Evolutionary conservation across 306 rosid genomes (phyloP).

Genomic region (Rosa chinensis): DNA sequence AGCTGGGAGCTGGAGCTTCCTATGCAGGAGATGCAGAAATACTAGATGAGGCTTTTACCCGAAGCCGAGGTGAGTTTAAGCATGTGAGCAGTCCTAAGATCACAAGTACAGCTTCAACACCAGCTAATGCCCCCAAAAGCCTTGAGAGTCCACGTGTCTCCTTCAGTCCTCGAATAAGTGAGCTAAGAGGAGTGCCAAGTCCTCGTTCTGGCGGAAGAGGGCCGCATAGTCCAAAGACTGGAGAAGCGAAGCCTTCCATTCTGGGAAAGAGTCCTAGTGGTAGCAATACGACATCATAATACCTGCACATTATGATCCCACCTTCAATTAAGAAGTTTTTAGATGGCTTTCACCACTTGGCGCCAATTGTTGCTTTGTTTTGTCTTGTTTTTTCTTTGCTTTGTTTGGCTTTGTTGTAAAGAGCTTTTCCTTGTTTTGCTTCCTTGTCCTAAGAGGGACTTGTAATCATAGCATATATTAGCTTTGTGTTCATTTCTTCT

Average conservation of each 20-base stretch:
- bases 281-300: constrained; percentile 28
- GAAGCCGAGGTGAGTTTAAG: constrained; percentile 96
- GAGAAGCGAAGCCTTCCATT: constrained; percentile 48
- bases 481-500: not conserved
- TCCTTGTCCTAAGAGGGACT: constrained; percentile 5
- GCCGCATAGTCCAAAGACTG: constrained; percentile 51
- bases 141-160: constrained; percentile 54
- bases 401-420: constrained; percentile 40
- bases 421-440: constrained; percentile 26
- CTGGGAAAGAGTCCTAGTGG: constrained; percentile 72
- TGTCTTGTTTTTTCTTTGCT: constrained; percentile 20
- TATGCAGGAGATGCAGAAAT: constrained; percentile 69
- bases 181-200: constrained; percentile 54
- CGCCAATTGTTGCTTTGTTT: not conserved
- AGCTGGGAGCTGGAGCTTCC: constrained; percentile 64
- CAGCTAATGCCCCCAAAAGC: constrained; percentile 42
- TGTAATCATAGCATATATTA: constrained; percentile 4
- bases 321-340: constrained; percentile 22
- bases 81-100: constrained; percentile 75
- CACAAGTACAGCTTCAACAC: constrained; percentile 79
- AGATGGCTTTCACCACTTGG: not conserved
- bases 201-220: constrained; percentile 69
- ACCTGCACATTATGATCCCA: not conserved
- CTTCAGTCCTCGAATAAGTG: constrained; percentile 59
- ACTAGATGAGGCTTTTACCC: constrained; percentile 76